phyloP scores from a whole-genome alignment of 371 early-diverging fungal genomes.

The Conidiobolus incongruus region DNA sequence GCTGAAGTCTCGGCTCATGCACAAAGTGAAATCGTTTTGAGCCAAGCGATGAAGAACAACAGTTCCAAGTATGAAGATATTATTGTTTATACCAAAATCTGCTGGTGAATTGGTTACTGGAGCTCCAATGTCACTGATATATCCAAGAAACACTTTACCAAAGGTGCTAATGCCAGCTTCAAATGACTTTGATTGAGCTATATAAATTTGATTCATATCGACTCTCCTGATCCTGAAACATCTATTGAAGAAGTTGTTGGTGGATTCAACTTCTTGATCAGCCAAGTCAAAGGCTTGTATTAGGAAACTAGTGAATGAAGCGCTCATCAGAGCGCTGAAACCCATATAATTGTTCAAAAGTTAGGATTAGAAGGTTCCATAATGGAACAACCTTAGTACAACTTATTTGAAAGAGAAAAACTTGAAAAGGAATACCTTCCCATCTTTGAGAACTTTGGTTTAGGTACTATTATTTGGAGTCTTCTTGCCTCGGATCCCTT shows the following conservation, averaged over 20 bases:
- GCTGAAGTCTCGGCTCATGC: constrained; percentile 52
- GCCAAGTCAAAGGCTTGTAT: constrained; percentile 61
- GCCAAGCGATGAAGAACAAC: constrained; percentile 38
- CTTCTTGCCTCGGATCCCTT: too few relatives aligned
- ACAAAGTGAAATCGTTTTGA: constrained; percentile 45
- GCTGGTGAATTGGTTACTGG: constrained; percentile 42
- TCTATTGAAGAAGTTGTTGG: constrained; percentile 72
- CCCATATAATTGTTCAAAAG: constrained; percentile 37
- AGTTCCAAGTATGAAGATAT: constrained; percentile 44
- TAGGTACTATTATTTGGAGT: too few relatives aligned
- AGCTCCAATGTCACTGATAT: constrained; percentile 62
- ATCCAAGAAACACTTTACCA: constrained; percentile 65
- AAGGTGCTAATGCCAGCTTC: constrained; percentile 55
- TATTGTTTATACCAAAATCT: constrained; percentile 65
- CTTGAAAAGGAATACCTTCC: too few relatives aligned
- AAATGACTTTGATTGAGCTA: constrained; percentile 51
- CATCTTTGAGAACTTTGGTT: too few relatives aligned
- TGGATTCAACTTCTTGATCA: constrained; percentile 65
- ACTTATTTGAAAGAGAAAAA: constrained; percentile 66
- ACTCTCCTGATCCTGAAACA: constrained; percentile 41
- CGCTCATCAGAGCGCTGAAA: constrained; percentile 56
- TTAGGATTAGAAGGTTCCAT: constrained; percentile 44
- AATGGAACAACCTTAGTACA: constrained; percentile 66
- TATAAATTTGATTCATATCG: constrained; percentile 61
- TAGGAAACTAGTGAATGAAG: constrained; percentile 72